Conservation (phyloP, 116 monocot genomes). For the Posidonia oceanica region DNA sequence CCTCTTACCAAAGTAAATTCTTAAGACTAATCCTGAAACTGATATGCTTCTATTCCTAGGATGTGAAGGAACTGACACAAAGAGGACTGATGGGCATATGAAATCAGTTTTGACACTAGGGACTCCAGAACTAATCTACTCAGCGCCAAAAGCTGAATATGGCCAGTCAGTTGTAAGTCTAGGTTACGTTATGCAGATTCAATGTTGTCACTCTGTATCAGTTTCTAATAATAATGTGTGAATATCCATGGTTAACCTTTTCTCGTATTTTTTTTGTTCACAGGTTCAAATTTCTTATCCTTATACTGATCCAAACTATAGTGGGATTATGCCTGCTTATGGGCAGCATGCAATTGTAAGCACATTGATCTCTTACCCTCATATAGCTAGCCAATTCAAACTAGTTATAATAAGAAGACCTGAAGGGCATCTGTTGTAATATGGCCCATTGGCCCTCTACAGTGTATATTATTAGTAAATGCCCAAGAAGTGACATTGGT, state of each 20-base stretch:
- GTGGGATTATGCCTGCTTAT: slow-evolving; percentile 31
- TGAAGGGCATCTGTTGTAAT: too few species aligned
- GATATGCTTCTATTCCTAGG: background rate
- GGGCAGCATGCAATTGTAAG: slow-evolving; percentile 53
- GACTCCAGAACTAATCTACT: slow-evolving; percentile 20
- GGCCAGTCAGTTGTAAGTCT: slow-evolving; percentile 26
- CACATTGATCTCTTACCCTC: background rate
- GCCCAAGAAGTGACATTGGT: too few species aligned
- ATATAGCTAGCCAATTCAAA: too few species aligned
- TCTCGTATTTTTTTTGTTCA: background rate
- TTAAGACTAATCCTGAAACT: background rate
- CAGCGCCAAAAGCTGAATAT: slow-evolving; percentile 1
- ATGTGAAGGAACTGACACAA: slow-evolving; percentile 9
- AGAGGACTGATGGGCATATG: slow-evolving; percentile 20
- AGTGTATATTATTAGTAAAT: too few species aligned
- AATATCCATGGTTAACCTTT: background rate
- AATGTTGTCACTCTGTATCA: background rate
- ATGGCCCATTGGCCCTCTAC: too few species aligned
- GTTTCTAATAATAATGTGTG: background rate
- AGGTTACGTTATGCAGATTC: slow-evolving; percentile 15
- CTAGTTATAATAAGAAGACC: too few species aligned
- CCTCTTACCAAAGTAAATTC: background rate
- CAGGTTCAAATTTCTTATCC: slow-evolving; percentile 45
- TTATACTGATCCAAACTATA: slow-evolving; percentile 39
- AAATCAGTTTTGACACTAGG: slow-evolving; percentile 37